Percentiles rank a stretch among this genome's conserved stretches.
phyloP scores from a whole-genome alignment of 2,329 filamentous ascomycete genomes.

The Colletotrichum sp. region DNA sequence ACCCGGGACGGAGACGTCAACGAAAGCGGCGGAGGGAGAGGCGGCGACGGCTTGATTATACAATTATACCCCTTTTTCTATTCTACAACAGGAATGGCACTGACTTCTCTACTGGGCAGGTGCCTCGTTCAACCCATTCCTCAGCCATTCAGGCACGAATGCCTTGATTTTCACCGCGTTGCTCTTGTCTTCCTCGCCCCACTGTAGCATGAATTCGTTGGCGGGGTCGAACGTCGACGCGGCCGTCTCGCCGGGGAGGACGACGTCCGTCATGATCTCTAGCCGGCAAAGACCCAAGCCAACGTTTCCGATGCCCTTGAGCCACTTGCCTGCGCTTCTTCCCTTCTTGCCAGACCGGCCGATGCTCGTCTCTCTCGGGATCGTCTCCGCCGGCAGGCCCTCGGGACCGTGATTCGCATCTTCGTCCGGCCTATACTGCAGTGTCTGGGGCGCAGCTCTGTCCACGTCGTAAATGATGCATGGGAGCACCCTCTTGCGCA shows the following conservation, averaged over 20 bases:
- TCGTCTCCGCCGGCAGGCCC: conserved; percentile 35
- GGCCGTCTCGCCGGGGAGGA: conserved; percentile 70
- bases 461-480: conserved; percentile 70
- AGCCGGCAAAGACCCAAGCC: conserved; percentile 87
- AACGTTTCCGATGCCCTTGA: conserved; percentile 81
- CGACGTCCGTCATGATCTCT: conserved; percentile 87
- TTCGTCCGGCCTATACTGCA: conserved; percentile 51
- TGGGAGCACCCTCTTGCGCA: conserved; percentile 88
- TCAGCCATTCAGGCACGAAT: conserved; percentile 82
- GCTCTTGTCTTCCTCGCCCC: conserved; percentile 32
- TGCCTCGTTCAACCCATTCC: conserved; percentile 40
- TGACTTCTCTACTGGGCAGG: conserved; percentile 9
- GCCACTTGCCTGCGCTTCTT: conserved; percentile 81
- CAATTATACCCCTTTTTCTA: conserved; percentile 19
- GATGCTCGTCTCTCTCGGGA: conserved; percentile 54
- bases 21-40: neutral
- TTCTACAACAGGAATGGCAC: conserved; percentile 3
- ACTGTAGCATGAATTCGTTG: conserved; percentile 27
- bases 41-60: neutral
- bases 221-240: conserved; percentile 66
- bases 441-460: conserved; percentile 36
- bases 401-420: conserved; percentile 27
- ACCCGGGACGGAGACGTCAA: neutral
- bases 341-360: conserved; percentile 59
- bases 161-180: conserved; percentile 69